Percentiles rank a stretch among this genome's conserved stretches.
These are phyloP conservation scores for Taphrina populina DNA, from an alignment of 1,139 yeast species.

Conservation along the genomic window DNA sequence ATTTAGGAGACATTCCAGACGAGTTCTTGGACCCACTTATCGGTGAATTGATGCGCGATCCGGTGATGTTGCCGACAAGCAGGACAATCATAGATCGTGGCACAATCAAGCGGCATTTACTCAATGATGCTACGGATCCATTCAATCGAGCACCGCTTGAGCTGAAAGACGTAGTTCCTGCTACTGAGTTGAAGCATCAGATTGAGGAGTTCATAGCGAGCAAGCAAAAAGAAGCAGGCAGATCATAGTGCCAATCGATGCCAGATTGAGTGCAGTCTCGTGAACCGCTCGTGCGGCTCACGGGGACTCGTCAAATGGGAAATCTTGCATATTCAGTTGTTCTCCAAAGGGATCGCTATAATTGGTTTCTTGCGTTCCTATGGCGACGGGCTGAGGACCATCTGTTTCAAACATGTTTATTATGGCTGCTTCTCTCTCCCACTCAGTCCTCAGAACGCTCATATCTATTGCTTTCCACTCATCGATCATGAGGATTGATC, in stretches of 20 bases:
- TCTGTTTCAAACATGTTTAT: slow-evolving; percentile 6
- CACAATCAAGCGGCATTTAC: slow-evolving; percentile 87
- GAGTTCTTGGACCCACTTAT: slow-evolving; percentile 95
- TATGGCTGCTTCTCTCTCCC: not conserved
- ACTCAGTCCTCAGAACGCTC: not conserved
- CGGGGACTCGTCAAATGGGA: slow-evolving; percentile 5
- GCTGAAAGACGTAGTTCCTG: slow-evolving; percentile 78
- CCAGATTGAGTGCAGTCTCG: no score
- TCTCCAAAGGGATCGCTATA: slow-evolving; percentile 8
- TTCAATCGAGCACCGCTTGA: slow-evolving; percentile 89
- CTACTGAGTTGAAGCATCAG: slow-evolving; percentile 27
- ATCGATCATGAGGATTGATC: not conserved
- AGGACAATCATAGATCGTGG: slow-evolving; percentile 80
- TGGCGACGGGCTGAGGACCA: not conserved
- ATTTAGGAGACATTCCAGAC: slow-evolving; percentile 91
- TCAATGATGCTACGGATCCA: slow-evolving; percentile 95
- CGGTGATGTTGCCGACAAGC: slow-evolving; percentile 86
- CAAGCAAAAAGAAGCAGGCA: slow-evolving; percentile 26
- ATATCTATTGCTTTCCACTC: not conserved
- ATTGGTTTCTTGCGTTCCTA: slow-evolving; percentile 6
- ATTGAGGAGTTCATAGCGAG: slow-evolving; percentile 32
- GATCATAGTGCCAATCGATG: no score
- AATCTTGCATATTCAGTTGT: slow-evolving; percentile 8
- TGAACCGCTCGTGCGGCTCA: no score
- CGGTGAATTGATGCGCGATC: slow-evolving; percentile 94